These are phyloP conservation scores for Pseudogymnoascus verrucosus DNA, from an alignment of 2,329 filamentous ascomycete genomes.

Conservation along the genomic window DNA sequence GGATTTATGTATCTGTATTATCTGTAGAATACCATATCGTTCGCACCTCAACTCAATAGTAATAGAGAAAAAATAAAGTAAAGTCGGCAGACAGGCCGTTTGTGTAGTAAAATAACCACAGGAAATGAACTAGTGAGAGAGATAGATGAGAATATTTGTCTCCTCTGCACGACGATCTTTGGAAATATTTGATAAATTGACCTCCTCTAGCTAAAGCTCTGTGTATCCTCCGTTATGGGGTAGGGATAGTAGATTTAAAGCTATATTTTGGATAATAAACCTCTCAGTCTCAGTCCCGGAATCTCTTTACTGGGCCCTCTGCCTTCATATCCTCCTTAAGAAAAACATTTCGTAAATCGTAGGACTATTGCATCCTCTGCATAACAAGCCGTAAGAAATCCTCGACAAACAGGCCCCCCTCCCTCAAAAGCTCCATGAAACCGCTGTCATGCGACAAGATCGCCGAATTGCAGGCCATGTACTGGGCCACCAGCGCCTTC, in stretches of 20 bases:
- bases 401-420: slow-evolving; percentile 17
- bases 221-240: neutral
- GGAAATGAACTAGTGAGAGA: neutral
- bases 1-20: neutral
- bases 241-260: neutral
- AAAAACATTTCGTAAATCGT: neutral
- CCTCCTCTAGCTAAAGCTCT: neutral
- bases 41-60: slow-evolving; percentile 1
- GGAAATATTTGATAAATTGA: neutral
- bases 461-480: slow-evolving; percentile 13
- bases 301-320: neutral
- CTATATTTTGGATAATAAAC: neutral
- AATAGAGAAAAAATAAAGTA: neutral
- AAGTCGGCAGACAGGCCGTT: neutral
- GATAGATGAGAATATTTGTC: neutral
- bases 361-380: slow-evolving; percentile 7
- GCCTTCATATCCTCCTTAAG: neutral
- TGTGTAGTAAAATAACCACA: neutral
- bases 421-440: slow-evolving; percentile 18
- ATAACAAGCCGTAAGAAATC: slow-evolving; percentile 18
- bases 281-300: neutral
- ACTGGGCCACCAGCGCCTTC: slow-evolving; percentile 15
- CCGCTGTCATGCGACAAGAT: slow-evolving; percentile 10
- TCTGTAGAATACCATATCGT: slow-evolving; percentile 8
- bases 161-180: neutral